Evolutionary conservation across 2,329 filamentous ascomycete species (phyloP).

Genomic region (Knufia petricola): DNA sequence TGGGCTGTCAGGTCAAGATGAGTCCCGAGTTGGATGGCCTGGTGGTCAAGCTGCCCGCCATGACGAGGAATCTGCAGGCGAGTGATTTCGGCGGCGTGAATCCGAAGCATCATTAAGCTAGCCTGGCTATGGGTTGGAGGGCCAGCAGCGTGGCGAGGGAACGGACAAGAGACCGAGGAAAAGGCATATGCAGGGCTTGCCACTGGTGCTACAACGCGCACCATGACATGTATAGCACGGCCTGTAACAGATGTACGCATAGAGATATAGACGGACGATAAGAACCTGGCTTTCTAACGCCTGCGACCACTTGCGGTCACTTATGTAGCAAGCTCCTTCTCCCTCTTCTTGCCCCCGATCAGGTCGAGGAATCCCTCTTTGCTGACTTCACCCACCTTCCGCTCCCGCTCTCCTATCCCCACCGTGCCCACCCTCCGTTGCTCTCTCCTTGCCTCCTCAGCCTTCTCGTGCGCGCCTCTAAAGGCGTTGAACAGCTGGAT

Average conservation of each 20-base stretch:
- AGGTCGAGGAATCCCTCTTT: conserved; percentile 93
- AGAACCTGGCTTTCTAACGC: too few relatives aligned
- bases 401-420: conserved; percentile 69
- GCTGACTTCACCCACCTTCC: conserved; percentile 89
- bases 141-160: too few relatives aligned
- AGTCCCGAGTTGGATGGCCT: conserved; percentile 79
- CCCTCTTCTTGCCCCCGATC: conserved; percentile 51
- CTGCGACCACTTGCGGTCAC: too few relatives aligned
- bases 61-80: conserved; percentile 93
- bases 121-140: too few relatives aligned
- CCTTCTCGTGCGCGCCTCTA: conserved; percentile 81
- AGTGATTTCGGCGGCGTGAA: conserved; percentile 61
- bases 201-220: too few relatives aligned
- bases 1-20: conserved; percentile 91
- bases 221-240: neutral
- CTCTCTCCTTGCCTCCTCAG: conserved; percentile 59
- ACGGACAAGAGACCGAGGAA: too few relatives aligned
- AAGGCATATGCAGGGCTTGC: too few relatives aligned
- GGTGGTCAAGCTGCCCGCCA: conserved; percentile 72
- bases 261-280: neutral
- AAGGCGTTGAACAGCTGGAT: conserved; percentile 96
- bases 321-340: neutral
- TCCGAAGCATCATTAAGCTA: conserved; percentile 5
- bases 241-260: neutral
- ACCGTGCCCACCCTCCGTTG: conserved; percentile 63